Conservation (phyloP, 176 grass and related monocot genomes). For the Luzula sylvatica region DNA sequence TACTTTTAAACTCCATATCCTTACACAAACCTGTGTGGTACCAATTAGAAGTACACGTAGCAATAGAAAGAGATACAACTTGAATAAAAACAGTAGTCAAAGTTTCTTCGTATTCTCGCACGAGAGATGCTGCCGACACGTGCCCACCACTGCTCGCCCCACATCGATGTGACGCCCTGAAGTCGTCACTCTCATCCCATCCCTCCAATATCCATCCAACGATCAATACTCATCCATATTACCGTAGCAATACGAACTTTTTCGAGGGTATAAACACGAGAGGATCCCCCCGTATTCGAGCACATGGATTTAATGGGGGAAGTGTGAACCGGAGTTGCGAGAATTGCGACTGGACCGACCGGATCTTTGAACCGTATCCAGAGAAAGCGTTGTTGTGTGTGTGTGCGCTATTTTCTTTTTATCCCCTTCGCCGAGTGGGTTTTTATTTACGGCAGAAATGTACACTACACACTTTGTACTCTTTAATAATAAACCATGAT, state of each 20-base stretch:
- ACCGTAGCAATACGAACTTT: no score
- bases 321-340: constrained; percentile 10
- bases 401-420: constrained; percentile 1
- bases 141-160: constrained; percentile 6
- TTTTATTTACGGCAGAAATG: constrained; percentile 7
- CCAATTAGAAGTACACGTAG: no score
- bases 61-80: no score
- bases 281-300: no score
- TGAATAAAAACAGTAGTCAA: no score
- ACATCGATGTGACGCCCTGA: constrained; percentile 10
- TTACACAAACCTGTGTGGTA: no score
- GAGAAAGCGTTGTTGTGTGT: constrained; percentile 10
- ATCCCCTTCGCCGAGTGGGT: background rate
- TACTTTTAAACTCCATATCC: no score
- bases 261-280: no score
- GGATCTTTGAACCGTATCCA: constrained; percentile 10
- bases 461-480: background rate
- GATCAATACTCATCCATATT: background rate
- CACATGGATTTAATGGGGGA: no score
- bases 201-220: constrained; percentile 15
- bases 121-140: constrained; percentile 2
- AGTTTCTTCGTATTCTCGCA: background rate
- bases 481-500: no score
- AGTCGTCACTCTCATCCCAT: background rate
- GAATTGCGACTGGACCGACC: constrained; percentile 17